Evolutionary conservation across 2,329 filamentous ascomycete species (phyloP), one percentile per base, ranked within the genome.

Genomic region (Beauveria asiatica): DNA sequence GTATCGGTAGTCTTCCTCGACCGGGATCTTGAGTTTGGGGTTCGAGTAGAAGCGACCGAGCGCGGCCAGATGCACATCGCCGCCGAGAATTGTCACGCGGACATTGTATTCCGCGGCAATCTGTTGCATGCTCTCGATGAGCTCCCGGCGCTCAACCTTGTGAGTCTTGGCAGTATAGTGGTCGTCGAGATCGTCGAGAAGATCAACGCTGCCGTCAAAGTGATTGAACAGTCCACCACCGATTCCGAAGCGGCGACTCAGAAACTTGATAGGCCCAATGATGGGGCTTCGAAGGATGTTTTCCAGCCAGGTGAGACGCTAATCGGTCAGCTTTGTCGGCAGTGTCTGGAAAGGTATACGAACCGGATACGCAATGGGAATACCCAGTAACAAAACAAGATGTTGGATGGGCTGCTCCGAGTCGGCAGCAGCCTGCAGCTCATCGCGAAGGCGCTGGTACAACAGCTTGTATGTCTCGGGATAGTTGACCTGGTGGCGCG

Each of bases 21-120:
- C 88, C 0, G 90, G 82, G 39, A 96, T 82, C 57, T 86, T 81
- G 49, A 94, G 80, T 66, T 86, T 87, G 8, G 91, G 90, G 68
- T 94, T 94, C 17, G 90, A 92, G 77, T 96, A 97, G 78, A 99
- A 97, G 62, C 94, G 90, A 0, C 94, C 94, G 27, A 97, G 80
- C 13, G 92, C 94, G 30, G 90, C 92, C 44, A 97, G 78, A 72
- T 97, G 93, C 48, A 97, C 94, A 69, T 97, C 94, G 27, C 94
- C 94, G 65, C 93, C 89, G 4, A 99, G 80, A 63, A 99, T 96
- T 4, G 92, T 97, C 59, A 97, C 82, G 57, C 94, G 89, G 19
- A 96, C 85, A 2, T 91, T 96, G 70, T 92, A 94, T 66, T 92
- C 88, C 3, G 89, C 86, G 37, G 92, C 89, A 51, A 97, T 80